Evolutionary conservation across 2,329 filamentous ascomycete genomes (phyloP).

Genomic region (Aspergillus jensenii): DNA sequence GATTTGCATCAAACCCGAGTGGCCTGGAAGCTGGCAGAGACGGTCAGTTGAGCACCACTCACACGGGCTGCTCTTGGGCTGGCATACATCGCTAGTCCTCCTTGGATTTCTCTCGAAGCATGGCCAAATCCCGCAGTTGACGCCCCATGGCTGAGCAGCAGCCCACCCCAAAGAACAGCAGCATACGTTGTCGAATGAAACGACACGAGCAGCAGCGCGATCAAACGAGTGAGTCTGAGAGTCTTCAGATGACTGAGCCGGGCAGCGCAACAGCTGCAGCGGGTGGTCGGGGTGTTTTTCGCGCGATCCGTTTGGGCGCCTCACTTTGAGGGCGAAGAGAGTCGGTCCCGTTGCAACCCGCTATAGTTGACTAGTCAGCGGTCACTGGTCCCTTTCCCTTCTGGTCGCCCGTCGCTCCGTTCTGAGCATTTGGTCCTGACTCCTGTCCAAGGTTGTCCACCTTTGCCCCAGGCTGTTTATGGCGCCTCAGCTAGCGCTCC

Average conservation of each 20-base stretch:
- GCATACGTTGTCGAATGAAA: conserved; percentile 9
- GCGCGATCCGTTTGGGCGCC: conserved; percentile 39
- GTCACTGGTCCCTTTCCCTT: background rate
- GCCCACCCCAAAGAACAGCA: conserved; percentile 1
- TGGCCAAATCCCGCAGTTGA: conserved; percentile 12
- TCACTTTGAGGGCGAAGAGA: conserved; percentile 28
- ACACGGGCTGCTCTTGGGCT: conserved; percentile 2
- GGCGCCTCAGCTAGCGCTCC: conserved; percentile 15
- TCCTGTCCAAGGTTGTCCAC: background rate
- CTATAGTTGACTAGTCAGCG: background rate
- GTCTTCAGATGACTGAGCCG: conserved; percentile 16
- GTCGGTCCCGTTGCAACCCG: conserved; percentile 1
- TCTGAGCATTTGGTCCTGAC: background rate
- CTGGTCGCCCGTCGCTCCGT: background rate
- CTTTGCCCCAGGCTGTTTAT: background rate
- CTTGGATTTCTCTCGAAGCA: background rate
- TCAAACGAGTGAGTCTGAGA: conserved; percentile 6
- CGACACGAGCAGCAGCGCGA: background rate
- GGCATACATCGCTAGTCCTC: conserved; percentile 3
- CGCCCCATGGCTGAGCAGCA: conserved; percentile 14
- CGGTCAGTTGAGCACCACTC: conserved; percentile 9
- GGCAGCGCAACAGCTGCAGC: conserved; percentile 4
- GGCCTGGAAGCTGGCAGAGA: conserved; percentile 13
- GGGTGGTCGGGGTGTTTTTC: conserved; percentile 24
- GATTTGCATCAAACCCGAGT: conserved; percentile 12